phyloP scores from a whole-genome alignment of 139 green algal genomes.

The Bryopsis sp. region DNA sequence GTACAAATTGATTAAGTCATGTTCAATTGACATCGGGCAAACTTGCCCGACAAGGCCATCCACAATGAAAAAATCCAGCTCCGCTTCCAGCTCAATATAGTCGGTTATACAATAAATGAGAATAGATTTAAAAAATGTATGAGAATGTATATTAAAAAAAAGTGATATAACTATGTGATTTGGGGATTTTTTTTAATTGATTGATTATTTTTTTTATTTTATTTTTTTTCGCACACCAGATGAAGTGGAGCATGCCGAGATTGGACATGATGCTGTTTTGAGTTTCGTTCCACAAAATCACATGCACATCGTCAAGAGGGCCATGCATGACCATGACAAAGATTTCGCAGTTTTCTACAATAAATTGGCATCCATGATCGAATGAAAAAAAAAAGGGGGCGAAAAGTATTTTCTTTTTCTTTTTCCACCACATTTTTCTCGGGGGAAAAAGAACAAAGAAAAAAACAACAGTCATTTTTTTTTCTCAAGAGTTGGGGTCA shows the following conservation, averaged over 20 bases:
- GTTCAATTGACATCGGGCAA: too few species aligned
- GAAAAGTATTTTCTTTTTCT: too few species aligned
- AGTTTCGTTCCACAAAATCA: slow-evolving; percentile 58
- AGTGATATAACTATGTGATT: neutral
- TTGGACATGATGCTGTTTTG: slow-evolving; percentile 79
- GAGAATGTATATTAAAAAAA: neutral
- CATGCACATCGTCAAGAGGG: slow-evolving; percentile 41
- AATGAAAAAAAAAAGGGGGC: slow-evolving; percentile 22
- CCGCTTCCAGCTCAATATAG: too few species aligned
- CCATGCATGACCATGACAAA: slow-evolving; percentile 79
- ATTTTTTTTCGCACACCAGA: slow-evolving; percentile 21
- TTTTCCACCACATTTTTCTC: too few species aligned
- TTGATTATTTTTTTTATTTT: neutral
- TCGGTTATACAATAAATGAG: neutral
- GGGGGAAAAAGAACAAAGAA: too few species aligned
- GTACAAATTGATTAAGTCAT: too few species aligned
- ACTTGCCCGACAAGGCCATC: neutral
- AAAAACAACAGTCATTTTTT: too few species aligned
- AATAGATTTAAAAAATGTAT: slow-evolving; percentile 5
- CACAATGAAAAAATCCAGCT: too few species aligned
- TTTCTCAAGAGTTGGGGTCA: too few species aligned
- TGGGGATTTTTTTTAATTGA: neutral
- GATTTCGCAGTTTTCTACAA: slow-evolving; percentile 92
- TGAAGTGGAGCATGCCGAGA: slow-evolving; percentile 84
- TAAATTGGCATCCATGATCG: slow-evolving; percentile 64